Base-by-base conservation (phyloP, 1,284 basidiomycete genomes). In the Bondarzewia mesenterica region DNA sequence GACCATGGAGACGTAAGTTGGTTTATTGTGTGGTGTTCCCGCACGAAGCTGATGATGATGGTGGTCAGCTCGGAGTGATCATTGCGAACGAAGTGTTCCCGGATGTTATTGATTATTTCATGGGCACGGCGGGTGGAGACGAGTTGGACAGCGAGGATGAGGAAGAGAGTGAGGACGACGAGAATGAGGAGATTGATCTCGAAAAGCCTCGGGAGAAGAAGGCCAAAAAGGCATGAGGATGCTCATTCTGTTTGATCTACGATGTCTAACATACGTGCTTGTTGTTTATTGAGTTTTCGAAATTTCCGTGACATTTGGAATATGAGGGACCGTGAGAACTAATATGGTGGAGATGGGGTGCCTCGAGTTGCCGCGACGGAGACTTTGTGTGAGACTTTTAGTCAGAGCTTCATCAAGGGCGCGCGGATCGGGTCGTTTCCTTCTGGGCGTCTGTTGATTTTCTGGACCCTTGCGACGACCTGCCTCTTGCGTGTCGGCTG, bases 171-270 rank as follows among this genome's bases (percentile, higher is more conserved):
- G 80, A 82, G 6, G 73, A 86, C 3, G 78, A 80, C 23, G 82
- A 84, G 37, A 79, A 85, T 20, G 83, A 75, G 41, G 87, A 89
- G 64, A 89, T 89, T 66, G 86, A 89, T 65, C 68, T 89, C 51
- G 87, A 89, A 64, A 85, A 86, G 66, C 86, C 87, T 46, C 73
- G 77, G 57, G 59, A 75, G 46, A 89, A 89, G 67, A 88, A 82
- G 64, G 77, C 74, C 60, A 69, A 70, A 26, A 41, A 47, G 29
- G 37, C 22, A 42, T 47, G 26, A 37, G 26, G 29, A n/a, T 37
- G 44, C 25, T 12, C 27, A 32, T 38, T 20, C 14, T n/a, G n/a
- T n/a, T n/a, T n/a, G n/a, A 32, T 41, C 22, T 10, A 15, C 21
- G 38, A 16, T 22, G 35, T 36, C 37, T 47, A 26, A 14, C n/a